Evolutionary conservation across 2,329 filamentous ascomycete genomes (phyloP), one percentile per base, ranked within the genome.

Genomic region (Mollisia scopiformis): DNA sequence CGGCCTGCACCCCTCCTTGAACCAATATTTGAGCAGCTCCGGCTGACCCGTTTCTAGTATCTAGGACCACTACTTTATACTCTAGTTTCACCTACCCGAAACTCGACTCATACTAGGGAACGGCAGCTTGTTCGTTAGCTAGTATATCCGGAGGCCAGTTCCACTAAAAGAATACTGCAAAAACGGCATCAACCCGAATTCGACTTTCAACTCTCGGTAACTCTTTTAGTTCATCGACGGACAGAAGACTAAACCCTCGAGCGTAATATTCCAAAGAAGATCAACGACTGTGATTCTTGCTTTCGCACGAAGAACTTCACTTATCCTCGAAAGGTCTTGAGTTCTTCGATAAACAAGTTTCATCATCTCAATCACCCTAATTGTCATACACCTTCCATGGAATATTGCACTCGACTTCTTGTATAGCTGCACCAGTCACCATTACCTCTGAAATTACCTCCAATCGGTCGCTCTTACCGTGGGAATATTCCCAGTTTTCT

Each of bases 71-170:
- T 61, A 61, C 64, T 67, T 68, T 66, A 57, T 69, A 61, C 61
- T 65, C 37, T 61, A 68, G 70, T 70, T 69, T 71, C 69, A 69
- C 51, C 63, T 66, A 69, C 65, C 71, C 71, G 71, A 72, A 61
- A 72, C 69, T 65, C 63, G 59, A 61, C 57, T 56, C 60, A 62
- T 59, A 63, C 59, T 65, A 66, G 56, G 64, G 49, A 61, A 41
- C 68, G 63, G 62, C 62, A 64, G 50, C 61, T 67, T 63, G 57
- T 53, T 62, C 28, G 47, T 54, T 66, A 62, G 59, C 59, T 67
- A 52, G 52, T 59, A 62, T 64, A 59, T 58, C 35, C 58, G 53
- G 53, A 61, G 41, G 54, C 49, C 57, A 62, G 62, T 47, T 46
- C 30, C 53, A 53, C 43, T 21, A 28, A 35, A 49, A 47, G n/a